Percentiles rank a stretch among this genome's conserved stretches.
Evolutionary conservation across 2,329 filamentous ascomycete genomes (phyloP).

Genomic region (Talaromyces sp.): DNA sequence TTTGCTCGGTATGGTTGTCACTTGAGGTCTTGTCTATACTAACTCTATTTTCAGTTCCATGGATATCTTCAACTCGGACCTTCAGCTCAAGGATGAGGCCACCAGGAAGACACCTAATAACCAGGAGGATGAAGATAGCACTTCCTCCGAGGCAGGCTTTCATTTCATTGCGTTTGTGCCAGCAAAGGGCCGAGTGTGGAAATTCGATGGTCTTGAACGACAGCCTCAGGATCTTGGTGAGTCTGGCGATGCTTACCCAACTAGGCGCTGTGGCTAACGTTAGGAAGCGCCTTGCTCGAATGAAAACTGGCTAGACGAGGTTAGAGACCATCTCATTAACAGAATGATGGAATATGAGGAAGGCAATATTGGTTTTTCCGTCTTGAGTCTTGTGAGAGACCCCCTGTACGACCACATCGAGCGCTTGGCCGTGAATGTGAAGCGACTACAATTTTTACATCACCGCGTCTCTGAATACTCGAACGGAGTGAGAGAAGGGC

Average conservation of each 20-base stretch:
- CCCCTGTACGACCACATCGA: constrained; percentile 49
- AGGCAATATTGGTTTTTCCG: constrained; percentile 66
- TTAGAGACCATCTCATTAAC: constrained; percentile 58
- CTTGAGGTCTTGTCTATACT: constrained; percentile 2
- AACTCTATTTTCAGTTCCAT: constrained; percentile 50
- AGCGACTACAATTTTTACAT: constrained; percentile 27
- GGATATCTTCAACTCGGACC: constrained; percentile 69
- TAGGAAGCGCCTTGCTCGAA: constrained; percentile 35
- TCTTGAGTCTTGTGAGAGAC: constrained; percentile 68
- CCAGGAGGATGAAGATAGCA: constrained; percentile 36
- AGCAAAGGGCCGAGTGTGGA: constrained; percentile 70
- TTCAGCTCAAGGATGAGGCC: constrained; percentile 51
- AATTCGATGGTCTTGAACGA: constrained; percentile 76
- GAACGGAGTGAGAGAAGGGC: background rate
- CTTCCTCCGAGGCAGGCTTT: constrained; percentile 59
- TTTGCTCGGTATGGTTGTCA: constrained; percentile 60
- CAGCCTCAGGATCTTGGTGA: constrained; percentile 62
- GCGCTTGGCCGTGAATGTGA: constrained; percentile 42
- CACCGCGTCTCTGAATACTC: background rate
- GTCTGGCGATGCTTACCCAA: background rate
- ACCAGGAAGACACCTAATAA: constrained; percentile 32
- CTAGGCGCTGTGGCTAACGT: constrained; percentile 11
- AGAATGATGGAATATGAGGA: constrained; percentile 65
- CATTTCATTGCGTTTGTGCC: constrained; percentile 91
- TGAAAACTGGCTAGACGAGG: constrained; percentile 62